Evolutionary conservation across 2,329 filamentous ascomycete species (phyloP).

Genomic region (Claviceps sp.): DNA sequence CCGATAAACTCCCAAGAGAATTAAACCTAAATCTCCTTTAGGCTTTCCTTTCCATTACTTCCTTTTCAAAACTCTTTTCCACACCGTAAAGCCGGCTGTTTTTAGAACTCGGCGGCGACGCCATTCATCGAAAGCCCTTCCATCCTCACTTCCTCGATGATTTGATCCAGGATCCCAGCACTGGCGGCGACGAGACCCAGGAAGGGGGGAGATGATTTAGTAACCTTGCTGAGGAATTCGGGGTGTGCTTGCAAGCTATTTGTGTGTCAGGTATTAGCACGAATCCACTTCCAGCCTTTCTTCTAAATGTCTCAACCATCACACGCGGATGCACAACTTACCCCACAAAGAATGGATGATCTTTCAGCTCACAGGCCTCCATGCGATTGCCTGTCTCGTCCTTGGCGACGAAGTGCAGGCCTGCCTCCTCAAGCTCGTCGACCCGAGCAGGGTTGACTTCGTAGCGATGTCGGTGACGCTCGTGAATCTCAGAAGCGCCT

Average conservation of each 20-base stretch:
- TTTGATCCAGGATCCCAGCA: conserved; percentile 46
- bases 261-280: not conserved
- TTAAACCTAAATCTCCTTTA: not conserved
- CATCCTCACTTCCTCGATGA: conserved; percentile 11
- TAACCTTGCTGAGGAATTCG: conserved; percentile 57
- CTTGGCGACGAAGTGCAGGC: conserved; percentile 64
- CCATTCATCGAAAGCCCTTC: not conserved
- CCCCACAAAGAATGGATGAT: conserved; percentile 69
- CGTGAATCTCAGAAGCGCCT: conserved; percentile 38
- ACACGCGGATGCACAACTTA: not conserved
- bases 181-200: conserved; percentile 75
- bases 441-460: conserved; percentile 79
- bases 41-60: not conserved
- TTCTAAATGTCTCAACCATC: not conserved
- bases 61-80: too few relatives aligned
- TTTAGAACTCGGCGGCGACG: conserved; percentile 1
- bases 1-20: not conserved
- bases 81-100: not conserved
- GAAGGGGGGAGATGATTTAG: conserved; percentile 37
- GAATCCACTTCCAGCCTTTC: not conserved
- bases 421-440: conserved; percentile 51
- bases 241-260: conserved; percentile 70
- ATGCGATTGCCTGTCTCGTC: conserved; percentile 67
- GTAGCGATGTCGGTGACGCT: conserved; percentile 80
- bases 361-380: conserved; percentile 70